Conservation (phyloP, 768 basidiomycete genomes). For the Cystobasidium ongulense region DNA sequence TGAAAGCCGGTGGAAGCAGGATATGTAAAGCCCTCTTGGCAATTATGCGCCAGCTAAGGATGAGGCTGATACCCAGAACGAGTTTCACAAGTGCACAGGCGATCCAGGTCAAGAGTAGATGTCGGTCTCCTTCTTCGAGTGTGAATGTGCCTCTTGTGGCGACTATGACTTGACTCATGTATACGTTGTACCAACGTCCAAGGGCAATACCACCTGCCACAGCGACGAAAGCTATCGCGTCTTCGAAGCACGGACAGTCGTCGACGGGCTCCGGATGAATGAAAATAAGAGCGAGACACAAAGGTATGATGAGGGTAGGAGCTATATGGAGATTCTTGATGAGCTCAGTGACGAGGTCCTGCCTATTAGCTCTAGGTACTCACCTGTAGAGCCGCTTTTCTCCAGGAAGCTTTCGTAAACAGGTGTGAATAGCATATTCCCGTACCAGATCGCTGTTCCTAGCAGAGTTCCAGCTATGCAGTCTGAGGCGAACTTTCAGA, state of each 20-base stretch:
- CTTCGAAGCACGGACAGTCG: conserved; percentile 96
- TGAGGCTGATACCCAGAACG: conserved; percentile 59
- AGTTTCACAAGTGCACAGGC: conserved; percentile 43
- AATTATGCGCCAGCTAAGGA: conserved; percentile 79
- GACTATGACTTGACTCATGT: conserved; percentile 29
- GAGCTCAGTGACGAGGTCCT: background rate
- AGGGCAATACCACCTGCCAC: conserved; percentile 68
- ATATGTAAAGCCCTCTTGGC: conserved; percentile 69
- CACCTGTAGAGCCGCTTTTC: background rate
- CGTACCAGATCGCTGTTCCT: conserved; percentile 35
- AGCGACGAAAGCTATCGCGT: conserved; percentile 84
- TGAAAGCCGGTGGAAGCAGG: conserved; percentile 74
- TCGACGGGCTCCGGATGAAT: conserved; percentile 90
- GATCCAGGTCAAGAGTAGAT: background rate
- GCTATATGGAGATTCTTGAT: background rate
- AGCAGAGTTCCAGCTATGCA: conserved; percentile 37
- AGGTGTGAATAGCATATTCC: conserved; percentile 11
- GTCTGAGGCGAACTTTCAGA: conserved; percentile 11
- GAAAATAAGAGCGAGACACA: conserved; percentile 60
- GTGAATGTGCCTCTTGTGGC: conserved; percentile 44
- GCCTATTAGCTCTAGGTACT: background rate
- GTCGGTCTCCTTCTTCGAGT: conserved; percentile 26
- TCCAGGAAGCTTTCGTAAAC: background rate
- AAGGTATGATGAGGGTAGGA: conserved; percentile 7
- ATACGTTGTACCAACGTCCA: conserved; percentile 57